Conservation (phyloP, 192 early-diverging fungal genomes). For the Linnemannia elongata region DNA sequence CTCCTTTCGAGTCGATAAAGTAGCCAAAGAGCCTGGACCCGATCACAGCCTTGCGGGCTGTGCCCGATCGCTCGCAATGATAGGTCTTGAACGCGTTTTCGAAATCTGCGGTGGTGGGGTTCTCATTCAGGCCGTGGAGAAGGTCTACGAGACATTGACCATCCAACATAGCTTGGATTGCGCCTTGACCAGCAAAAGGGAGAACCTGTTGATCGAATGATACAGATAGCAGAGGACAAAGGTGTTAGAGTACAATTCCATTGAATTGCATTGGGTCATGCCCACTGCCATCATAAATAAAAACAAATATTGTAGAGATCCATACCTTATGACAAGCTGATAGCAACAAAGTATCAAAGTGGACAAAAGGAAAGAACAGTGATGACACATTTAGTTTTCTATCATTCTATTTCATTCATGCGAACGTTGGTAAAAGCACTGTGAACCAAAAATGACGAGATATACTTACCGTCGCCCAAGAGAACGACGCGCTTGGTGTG, state of each 20-base stretch:
- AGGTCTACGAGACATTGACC: conserved; percentile 28
- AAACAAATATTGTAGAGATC: not conserved
- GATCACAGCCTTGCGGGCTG: conserved; percentile 16
- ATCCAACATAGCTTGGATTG: conserved; percentile 39
- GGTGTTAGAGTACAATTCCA: not conserved
- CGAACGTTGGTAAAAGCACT: not conserved
- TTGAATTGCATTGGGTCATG: not conserved
- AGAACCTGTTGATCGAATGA: conserved; percentile 12
- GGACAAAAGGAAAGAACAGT: not conserved
- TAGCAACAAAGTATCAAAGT: not conserved
- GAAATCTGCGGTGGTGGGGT: not conserved
- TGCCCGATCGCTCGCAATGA: not conserved
- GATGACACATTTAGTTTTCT: not conserved
- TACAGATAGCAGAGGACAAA: not conserved
- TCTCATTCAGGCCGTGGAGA: conserved; percentile 8
- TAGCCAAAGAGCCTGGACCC: conserved; percentile 33
- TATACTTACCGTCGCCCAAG: conserved; percentile 28
- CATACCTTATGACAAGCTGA: conserved; percentile 38
- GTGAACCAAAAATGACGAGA: not conserved
- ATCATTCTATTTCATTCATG: not conserved
- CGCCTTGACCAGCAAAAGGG: conserved; percentile 40
- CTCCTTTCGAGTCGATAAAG: conserved; percentile 19
- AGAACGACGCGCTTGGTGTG: conserved; percentile 32
- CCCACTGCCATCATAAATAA: not conserved
- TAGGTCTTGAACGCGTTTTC: conserved; percentile 16